A percentile compares a stretch with the other conserved stretches of the same genome.
Evolutionary conservation across 768 basidiomycete species (phyloP).

Genomic region (Pleurotus tuoliensis): DNA sequence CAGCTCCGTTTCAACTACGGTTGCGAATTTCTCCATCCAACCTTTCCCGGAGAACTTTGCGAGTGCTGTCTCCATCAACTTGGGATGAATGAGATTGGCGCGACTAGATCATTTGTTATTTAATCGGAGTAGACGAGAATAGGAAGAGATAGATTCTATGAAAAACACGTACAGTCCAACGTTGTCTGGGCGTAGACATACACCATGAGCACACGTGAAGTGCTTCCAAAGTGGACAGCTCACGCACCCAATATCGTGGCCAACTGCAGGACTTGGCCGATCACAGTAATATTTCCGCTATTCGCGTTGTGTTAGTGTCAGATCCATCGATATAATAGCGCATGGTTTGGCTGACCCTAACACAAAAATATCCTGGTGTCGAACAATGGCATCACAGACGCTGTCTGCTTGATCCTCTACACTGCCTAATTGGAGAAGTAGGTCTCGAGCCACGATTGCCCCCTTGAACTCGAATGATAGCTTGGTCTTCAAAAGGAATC

Average conservation of each 20-base stretch:
- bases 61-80: conserved; percentile 36
- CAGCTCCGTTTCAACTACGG: conserved; percentile 41
- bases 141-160: background rate
- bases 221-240: background rate
- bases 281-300: conserved; percentile 46
- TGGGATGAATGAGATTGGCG: conserved; percentile 37
- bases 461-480: conserved; percentile 56
- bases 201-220: conserved; percentile 8
- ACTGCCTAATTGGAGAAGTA: conserved; percentile 38
- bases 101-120: conserved; percentile 24
- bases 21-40: conserved; percentile 43
- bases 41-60: conserved; percentile 36
- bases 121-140: conserved; percentile 7
- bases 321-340: background rate
- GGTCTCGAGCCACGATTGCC: conserved; percentile 46
- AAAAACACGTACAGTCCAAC: conserved; percentile 35
- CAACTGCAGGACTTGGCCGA: conserved; percentile 47
- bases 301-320: background rate
- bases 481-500: conserved; percentile 47
- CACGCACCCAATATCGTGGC: conserved; percentile 42
- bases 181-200: conserved; percentile 28
- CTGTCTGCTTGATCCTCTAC: conserved; percentile 48
- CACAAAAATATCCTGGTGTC: conserved; percentile 45
- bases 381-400: conserved; percentile 46
- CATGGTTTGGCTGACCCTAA: conserved; percentile 29